These are phyloP conservation scores for Chaetomiaceae sp. DNA, from an alignment of 2,329 filamentous ascomycete species.

Conservation along the genomic window DNA sequence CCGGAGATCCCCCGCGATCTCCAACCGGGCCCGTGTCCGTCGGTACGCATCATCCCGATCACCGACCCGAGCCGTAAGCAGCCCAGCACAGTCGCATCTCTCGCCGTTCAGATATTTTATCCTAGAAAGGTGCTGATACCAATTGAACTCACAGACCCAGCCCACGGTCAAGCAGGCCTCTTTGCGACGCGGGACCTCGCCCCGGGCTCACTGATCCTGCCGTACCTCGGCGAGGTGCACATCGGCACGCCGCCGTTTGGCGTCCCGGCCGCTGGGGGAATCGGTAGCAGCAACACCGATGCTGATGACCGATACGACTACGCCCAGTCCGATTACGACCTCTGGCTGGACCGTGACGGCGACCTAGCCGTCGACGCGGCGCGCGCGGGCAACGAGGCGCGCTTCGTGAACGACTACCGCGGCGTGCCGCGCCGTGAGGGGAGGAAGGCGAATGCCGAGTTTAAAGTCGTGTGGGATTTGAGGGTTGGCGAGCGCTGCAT, in stretches of 20 bases:
- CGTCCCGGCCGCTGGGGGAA: no score
- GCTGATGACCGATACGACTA: constrained; percentile 26
- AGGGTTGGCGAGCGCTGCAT: constrained; percentile 47
- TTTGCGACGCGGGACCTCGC: constrained; percentile 50
- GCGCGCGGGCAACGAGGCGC: constrained; percentile 53
- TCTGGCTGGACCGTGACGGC: constrained; percentile 53
- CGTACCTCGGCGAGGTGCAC: constrained; percentile 57
- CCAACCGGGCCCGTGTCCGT: constrained; percentile 39
- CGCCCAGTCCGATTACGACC: constrained; percentile 54
- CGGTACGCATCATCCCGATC: constrained; percentile 51
- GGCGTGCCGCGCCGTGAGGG: constrained; percentile 38
- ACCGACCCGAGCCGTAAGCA: constrained; percentile 33
- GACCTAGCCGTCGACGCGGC: constrained; percentile 57
- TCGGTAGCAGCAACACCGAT: not conserved
- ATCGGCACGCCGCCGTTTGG: constrained; percentile 26
- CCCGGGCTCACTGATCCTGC: constrained; percentile 52
- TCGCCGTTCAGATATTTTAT: not conserved
- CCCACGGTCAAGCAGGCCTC: constrained; percentile 52
- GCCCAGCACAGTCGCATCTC: not conserved
- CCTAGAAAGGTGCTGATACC: no score
- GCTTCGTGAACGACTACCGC: constrained; percentile 62
- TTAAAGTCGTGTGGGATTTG: constrained; percentile 51
- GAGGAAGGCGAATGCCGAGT: constrained; percentile 50
- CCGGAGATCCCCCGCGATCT: constrained; percentile 31
- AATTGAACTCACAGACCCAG: no score